Base-by-base conservation (phyloP, 805 yeast species). In the Kodamaea fukazawae region DNA sequence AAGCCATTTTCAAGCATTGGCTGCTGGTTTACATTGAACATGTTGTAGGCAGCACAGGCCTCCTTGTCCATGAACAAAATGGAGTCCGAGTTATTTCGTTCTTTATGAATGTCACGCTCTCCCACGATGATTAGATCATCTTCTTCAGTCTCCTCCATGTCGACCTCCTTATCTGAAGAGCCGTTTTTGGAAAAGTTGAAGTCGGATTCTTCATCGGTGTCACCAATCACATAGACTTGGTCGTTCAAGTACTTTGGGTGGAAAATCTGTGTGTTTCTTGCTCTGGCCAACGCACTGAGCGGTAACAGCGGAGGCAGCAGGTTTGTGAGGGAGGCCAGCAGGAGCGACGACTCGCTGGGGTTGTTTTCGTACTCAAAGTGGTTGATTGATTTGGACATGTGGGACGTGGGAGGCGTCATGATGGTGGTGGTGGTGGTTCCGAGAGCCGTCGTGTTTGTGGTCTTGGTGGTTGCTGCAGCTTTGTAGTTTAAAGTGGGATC, bases 41-140 rank as follows among this genome's bases (percentile, higher is more conserved):
- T 58, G 40, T 67, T 67, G 46, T 67, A 67, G 2, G 73, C 73
- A 20, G 61, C 67, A 44, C 60, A 59, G 0, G 70, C 66, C 39
- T 69, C 73, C 36, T 54, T 52, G 43, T 65, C 71, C 32, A 58
- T 46, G 15, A 64, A 53, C 30, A 67, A 52, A 7, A 63, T 44
- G 11, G 69, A 58, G 48, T 69, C 73, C 13, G 66, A 59, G n/a
- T 37, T 32, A 17, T 25, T 38, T 32, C 40, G 35, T 32, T 20
- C 35, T n/a, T 32, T 31, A 45, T 41, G 34, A 43, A 54, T 28
- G 28, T 45, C 51, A 27, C 69, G 53, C 43, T 66, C 71, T 41
- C 65, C 73, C 11, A 64, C 45, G 11, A 65, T 58, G 5, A 68
- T 52, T 29, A 67, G 54, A 42, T 66, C 71, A 31, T 63, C 56